These are phyloP conservation scores for Taiwanofungus camphoratus DNA, from an alignment of 1,284 basidiomycete genomes.

Conservation along the genomic window DNA sequence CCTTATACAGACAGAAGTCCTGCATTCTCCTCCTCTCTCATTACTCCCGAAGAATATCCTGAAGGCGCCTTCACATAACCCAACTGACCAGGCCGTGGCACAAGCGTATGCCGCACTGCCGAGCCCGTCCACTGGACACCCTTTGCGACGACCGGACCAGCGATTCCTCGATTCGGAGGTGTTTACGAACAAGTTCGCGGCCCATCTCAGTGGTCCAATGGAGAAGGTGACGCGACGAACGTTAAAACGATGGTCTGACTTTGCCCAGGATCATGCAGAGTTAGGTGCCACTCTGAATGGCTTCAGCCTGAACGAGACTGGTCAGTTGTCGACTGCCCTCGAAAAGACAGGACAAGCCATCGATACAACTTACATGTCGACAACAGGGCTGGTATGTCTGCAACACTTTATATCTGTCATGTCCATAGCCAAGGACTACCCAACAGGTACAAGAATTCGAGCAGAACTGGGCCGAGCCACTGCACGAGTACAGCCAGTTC, in stretches of 20 bases:
- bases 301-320: conserved; percentile 85
- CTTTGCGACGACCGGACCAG: conserved; percentile 84
- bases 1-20: conserved; percentile 68
- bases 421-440: neutral
- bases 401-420: no score
- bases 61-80: conserved; percentile 92
- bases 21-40: conserved; percentile 89
- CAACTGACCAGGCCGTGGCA: conserved; percentile 73
- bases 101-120: conserved; percentile 82
- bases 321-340: conserved; percentile 69
- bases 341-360: conserved; percentile 95
- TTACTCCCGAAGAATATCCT: conserved; percentile 92
- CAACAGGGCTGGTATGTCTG: conserved; percentile 76
- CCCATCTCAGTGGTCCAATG: conserved; percentile 87
- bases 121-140: conserved; percentile 82
- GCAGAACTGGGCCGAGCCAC: conserved; percentile 89
- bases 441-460: conserved; percentile 86
- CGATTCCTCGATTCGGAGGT: conserved; percentile 94
- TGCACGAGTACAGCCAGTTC: conserved; percentile 96
- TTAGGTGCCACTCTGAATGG: conserved; percentile 95
- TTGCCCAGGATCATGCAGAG: conserved; percentile 88
- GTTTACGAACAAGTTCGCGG: conserved; percentile 95
- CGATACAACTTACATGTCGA: conserved; percentile 91
- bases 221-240: conserved; percentile 93
- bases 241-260: conserved; percentile 93